Evolutionary conservation across 805 yeast genomes (phyloP).

Genomic region (Dipodascus geniculatus): DNA sequence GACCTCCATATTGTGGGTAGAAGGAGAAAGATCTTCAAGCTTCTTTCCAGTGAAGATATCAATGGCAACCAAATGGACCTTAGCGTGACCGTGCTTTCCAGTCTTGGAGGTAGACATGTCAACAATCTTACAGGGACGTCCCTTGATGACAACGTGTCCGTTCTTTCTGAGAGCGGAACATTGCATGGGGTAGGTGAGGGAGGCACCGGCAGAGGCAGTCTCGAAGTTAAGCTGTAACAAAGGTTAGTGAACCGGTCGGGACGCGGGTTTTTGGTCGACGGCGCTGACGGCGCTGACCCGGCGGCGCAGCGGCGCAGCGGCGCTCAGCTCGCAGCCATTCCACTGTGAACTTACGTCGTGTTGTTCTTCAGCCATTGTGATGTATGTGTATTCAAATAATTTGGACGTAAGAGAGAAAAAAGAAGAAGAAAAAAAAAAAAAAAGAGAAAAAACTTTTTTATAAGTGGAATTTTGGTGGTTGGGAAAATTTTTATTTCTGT

Average conservation of each 20-base stretch:
- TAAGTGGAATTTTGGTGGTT: conserved; percentile 1
- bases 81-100: conserved; percentile 99
- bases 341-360: conserved; percentile 17
- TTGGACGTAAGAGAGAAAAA: background rate
- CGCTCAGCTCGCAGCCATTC: too few species aligned
- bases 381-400: background rate
- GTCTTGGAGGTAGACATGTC: conserved; percentile 99
- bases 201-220: conserved; percentile 98
- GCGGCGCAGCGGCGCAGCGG: background rate
- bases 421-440: conserved; percentile 4
- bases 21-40: conserved; percentile 99
- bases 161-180: conserved; percentile 99
- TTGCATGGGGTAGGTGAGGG: conserved; percentile 97
- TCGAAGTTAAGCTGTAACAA: conserved; percentile 73
- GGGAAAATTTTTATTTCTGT: background rate
- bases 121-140: conserved; percentile 99
- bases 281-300: background rate
- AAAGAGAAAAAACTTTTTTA: conserved; percentile 1
- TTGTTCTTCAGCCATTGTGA: conserved; percentile 28
- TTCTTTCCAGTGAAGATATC: conserved; percentile 99
- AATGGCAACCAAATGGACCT: conserved; percentile 97
- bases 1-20: conserved; percentile 99
- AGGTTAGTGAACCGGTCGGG: background rate
- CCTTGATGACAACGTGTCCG: conserved; percentile 97
- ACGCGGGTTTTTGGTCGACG: conserved; percentile 2